These are phyloP conservation scores for Lactarius indigo DNA, from an alignment of 768 basidiomycete genomes.

Conservation along the genomic window DNA sequence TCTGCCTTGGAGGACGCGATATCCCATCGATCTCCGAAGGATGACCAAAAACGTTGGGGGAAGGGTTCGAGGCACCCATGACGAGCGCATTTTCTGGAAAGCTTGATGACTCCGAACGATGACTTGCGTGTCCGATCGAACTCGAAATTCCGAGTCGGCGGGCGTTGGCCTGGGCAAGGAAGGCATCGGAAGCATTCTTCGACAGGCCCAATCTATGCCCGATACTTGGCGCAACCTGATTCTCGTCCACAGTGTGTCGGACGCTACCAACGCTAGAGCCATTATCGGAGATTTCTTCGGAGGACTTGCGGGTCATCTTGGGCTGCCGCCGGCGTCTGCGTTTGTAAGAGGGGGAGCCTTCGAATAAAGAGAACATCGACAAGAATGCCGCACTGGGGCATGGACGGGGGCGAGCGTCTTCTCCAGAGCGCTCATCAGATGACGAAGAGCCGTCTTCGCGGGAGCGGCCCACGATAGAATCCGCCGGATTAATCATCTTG, in stretches of 20 bases:
- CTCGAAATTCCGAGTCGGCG: constrained; percentile 12
- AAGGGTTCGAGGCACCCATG: constrained; percentile 1
- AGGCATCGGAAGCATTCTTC: constrained; percentile 23
- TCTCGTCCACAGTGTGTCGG: constrained; percentile 29
- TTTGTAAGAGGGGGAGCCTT: constrained; percentile 86
- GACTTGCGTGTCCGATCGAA: constrained; percentile 14
- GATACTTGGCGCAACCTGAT: constrained; percentile 30
- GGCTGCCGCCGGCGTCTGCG: constrained; percentile 74
- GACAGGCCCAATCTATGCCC: constrained; percentile 24
- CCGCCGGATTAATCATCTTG: constrained; percentile 26
- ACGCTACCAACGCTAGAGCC: constrained; percentile 22
- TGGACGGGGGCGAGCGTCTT: constrained; percentile 28
- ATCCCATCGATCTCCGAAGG: constrained; percentile 12
- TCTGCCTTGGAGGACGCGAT: constrained; percentile 20
- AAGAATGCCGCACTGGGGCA: constrained; percentile 46
- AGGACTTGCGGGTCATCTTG: constrained; percentile 40
- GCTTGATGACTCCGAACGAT: constrained; percentile 15
- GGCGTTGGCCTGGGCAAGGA: constrained; percentile 25
- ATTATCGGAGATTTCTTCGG: constrained; percentile 25
- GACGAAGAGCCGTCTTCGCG: constrained; percentile 19
- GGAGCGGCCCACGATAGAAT: constrained; percentile 23
- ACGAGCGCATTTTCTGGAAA: constrained; percentile 16
- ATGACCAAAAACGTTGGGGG: neutral
- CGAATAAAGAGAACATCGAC: constrained; percentile 69
- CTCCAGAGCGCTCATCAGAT: constrained; percentile 24